Evolutionary conservation across 2,329 filamentous ascomycete species (phyloP), one percentile per base, ranked within the genome.

Genomic region (Stemphylium vesicarium): DNA sequence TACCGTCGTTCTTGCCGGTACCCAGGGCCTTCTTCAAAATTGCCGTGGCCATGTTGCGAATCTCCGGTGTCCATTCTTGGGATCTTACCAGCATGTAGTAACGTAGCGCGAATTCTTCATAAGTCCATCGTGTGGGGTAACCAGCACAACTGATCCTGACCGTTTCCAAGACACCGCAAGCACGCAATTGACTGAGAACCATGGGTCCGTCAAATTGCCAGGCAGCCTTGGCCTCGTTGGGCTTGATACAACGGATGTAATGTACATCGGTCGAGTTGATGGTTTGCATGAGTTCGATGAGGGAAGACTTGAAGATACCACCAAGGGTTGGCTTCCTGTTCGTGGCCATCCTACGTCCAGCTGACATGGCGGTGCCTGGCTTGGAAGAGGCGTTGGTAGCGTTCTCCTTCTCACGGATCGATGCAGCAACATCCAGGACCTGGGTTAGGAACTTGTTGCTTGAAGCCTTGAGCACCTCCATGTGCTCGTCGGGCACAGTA

Each of bases 131-230:
- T 40, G 95, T 98, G 13, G 95, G 95, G 73, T 99, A 99, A 59
- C 95, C 95, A 61, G 95, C 95, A 74, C 91, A 96, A 79, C 92
- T 96, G 77, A 99, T 99, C 73, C 95, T 88, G 53, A 99, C 95
- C 4, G 95, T 99, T 79, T 99, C 95, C 54, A 99, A 85, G 33
- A 99, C 96, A 93, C 95, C 95, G 79, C 95, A 99, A 78, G 95
- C 95, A 77, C 96, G 88, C 69, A 99, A 82, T 78, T 99, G 95
- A 77, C 92, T 96, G 57, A 99, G 84, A 65, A 99, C 95, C 95
- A 99, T 99, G 3, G 96, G 95, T 0, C 95, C 95, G 74, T 99
- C 95, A 59, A 98, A 99, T 69, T 96, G 94, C 95, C 95, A 99
- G 0, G 95, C 87, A 70, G 91, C 91, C 78, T 99, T 99, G 45